phyloP scores from a whole-genome alignment of 2,329 filamentous ascomycete genomes.

The Helminthosporium solani region DNA sequence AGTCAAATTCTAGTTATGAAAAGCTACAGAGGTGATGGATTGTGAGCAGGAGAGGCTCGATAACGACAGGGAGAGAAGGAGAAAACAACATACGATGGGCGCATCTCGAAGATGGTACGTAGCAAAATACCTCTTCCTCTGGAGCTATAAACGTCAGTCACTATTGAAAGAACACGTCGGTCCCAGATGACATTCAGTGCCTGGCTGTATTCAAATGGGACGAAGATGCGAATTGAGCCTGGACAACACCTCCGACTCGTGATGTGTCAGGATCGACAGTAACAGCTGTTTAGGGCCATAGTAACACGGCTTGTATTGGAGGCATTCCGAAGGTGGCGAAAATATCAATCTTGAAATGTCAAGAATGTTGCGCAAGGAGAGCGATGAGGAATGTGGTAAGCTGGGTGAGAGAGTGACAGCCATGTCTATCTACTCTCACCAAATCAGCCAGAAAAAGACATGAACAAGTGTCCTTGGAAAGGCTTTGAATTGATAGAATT shows the following conservation, averaged over 20 bases:
- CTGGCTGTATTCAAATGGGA: conserved; percentile 17
- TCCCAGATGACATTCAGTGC: conserved; percentile 12
- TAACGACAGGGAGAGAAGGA: conserved; percentile 6
- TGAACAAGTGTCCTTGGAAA: no score
- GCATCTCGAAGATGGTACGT: conserved; percentile 21
- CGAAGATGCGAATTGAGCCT: conserved; percentile 25
- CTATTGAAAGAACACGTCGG: conserved; percentile 13
- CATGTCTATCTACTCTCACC: no score
- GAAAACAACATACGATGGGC: conserved; percentile 13
- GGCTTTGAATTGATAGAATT: neutral
- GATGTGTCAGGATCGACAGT: conserved; percentile 28
- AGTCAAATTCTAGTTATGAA: conserved; percentile 7
- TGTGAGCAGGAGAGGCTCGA: neutral
- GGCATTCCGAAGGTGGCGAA: conserved; percentile 17
- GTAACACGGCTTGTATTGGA: conserved; percentile 14
- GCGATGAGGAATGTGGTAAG: conserved; percentile 4
- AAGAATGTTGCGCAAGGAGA: conserved; percentile 18
- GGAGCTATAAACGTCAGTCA: conserved; percentile 10
- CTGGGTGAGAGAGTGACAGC: no score
- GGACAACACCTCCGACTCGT: conserved; percentile 25
- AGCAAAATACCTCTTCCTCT: conserved; percentile 10
- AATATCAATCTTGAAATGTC: conserved; percentile 7
- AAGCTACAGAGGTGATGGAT: neutral
- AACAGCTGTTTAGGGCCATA: conserved; percentile 14
- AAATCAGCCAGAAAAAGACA: no score